phyloP scores from a whole-genome alignment of 148 eudicot species.

The Rhododendron williamsianum region DNA sequence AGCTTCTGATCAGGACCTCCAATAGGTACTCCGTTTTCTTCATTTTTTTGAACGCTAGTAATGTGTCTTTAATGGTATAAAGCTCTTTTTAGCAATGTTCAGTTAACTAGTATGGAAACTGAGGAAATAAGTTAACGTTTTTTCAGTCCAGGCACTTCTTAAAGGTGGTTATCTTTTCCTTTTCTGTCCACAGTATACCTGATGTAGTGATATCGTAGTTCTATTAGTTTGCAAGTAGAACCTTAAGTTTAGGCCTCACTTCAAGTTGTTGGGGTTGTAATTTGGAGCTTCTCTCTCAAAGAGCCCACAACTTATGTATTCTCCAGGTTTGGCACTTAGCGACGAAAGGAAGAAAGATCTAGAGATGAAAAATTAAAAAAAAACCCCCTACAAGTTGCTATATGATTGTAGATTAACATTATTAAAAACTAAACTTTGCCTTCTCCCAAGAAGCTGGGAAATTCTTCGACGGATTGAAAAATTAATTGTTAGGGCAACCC shows the following conservation, averaged over 20 bases:
- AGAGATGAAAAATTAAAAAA: background rate
- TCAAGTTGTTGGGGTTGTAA: background rate
- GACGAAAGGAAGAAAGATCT: background rate
- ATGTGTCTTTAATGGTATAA: too few relatives aligned
- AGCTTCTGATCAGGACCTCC: constrained; percentile 87
- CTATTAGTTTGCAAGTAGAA: background rate
- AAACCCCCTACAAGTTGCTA: background rate
- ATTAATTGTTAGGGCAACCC: background rate
- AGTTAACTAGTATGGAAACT: background rate
- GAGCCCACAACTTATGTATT: background rate
- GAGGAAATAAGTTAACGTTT: background rate
- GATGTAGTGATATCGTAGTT: background rate
- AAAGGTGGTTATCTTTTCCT: background rate
- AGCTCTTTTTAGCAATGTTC: background rate
- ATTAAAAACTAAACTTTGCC: background rate
- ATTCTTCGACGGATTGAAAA: background rate
- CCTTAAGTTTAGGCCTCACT: background rate
- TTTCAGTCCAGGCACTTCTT: background rate
- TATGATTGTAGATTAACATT: background rate
- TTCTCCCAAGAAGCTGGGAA: background rate
- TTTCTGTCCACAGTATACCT: too few relatives aligned
- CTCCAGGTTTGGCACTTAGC: background rate
- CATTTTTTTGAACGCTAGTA: background rate
- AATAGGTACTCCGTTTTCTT: constrained; percentile 48
- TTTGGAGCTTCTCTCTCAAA: background rate